A percentile compares a stretch with the other conserved stretches of the same genome.
phyloP scores from a whole-genome alignment of 805 yeast species.

The Yamadazyma olivae region DNA sequence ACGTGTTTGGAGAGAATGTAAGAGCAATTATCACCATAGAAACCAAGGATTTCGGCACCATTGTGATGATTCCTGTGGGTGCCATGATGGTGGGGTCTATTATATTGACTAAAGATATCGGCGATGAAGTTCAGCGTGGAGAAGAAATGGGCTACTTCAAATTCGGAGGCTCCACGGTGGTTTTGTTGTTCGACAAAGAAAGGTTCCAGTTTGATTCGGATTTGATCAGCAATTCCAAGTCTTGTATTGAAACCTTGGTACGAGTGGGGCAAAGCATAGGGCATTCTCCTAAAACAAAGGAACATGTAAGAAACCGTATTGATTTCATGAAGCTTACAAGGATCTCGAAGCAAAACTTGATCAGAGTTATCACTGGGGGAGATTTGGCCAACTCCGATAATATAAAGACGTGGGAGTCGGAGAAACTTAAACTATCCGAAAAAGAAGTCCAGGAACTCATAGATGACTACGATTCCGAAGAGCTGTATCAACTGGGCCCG shows the following conservation, averaged over 20 bases:
- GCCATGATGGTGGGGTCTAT: slow-evolving; percentile 99
- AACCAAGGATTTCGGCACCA: slow-evolving; percentile 72
- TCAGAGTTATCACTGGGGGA: slow-evolving; percentile 59
- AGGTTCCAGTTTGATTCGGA: slow-evolving; percentile 69
- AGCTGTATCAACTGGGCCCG: too few species aligned
- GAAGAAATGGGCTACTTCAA: slow-evolving; percentile 93
- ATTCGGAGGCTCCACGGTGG: slow-evolving; percentile 91
- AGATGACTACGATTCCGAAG: slow-evolving; percentile 2
- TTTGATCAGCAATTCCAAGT: slow-evolving; percentile 60
- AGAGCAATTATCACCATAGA: slow-evolving; percentile 76
- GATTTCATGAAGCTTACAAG: slow-evolving; percentile 46
- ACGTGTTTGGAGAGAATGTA: slow-evolving; percentile 90
- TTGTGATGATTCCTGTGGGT: slow-evolving; percentile 80
- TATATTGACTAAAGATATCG: slow-evolving; percentile 62
- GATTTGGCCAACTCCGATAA: slow-evolving; percentile 31
- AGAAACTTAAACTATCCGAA: slow-evolving; percentile 21
- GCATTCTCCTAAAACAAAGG: slow-evolving; percentile 52
- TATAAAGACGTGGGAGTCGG: slow-evolving; percentile 37
- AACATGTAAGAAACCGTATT: slow-evolving; percentile 45
- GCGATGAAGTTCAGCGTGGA: slow-evolving; percentile 58
- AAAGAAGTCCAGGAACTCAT: slow-evolving; percentile 20
- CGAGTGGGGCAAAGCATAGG: slow-evolving; percentile 93
- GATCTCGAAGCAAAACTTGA: slow-evolving; percentile 46
- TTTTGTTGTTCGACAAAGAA: slow-evolving; percentile 57
- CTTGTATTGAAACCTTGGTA: slow-evolving; percentile 76